phyloP scores from a whole-genome alignment of 208 protist genomes.

The Trypanosoma boissoni region DNA sequence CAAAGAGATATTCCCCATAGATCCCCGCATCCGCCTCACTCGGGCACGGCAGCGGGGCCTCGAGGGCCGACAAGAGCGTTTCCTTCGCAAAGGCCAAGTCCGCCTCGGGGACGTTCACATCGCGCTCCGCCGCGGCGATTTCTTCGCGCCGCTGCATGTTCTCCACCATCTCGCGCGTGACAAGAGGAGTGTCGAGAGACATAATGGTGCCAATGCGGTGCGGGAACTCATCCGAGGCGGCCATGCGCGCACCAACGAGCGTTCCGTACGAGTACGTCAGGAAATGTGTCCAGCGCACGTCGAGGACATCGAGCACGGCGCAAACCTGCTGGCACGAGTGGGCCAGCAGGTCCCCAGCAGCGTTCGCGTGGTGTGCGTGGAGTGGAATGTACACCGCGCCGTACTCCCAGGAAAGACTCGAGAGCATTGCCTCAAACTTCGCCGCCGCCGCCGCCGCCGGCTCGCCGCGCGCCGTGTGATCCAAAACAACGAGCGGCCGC shows the following conservation, averaged over 20 bases:
- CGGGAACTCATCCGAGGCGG: conserved; percentile 43
- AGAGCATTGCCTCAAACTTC: conserved; percentile 65
- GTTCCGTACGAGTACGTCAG: conserved; percentile 74
- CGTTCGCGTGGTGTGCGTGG: conserved; percentile 15
- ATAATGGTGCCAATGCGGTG: conserved; percentile 72
- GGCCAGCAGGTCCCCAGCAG: conserved; percentile 33
- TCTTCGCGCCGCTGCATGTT: conserved; percentile 56
- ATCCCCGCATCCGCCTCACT: conserved; percentile 37
- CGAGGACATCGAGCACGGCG: conserved; percentile 75
- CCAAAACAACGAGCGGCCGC: conserved; percentile 77
- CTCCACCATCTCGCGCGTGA: conserved; percentile 51
- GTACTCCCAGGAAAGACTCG: conserved; percentile 56
- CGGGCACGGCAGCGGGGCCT: conserved; percentile 43
- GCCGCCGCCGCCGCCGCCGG: conserved; percentile 29
- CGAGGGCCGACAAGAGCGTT: conserved; percentile 39
- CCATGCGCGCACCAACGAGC: conserved; percentile 76
- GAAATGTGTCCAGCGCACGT: conserved; percentile 77
- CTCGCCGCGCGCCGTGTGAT: conserved; percentile 37
- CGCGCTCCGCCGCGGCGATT: conserved; percentile 55
- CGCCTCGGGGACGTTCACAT: conserved; percentile 72
- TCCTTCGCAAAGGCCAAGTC: conserved; percentile 65
- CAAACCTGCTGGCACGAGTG: conserved; percentile 57
- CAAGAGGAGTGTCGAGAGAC: conserved; percentile 71
- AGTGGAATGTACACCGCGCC: conserved; percentile 81
- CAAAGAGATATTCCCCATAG: conserved; percentile 53